Base-by-base conservation (phyloP, 2,329 filamentous ascomycete species). In the Pseudogymnoascus sp. region DNA sequence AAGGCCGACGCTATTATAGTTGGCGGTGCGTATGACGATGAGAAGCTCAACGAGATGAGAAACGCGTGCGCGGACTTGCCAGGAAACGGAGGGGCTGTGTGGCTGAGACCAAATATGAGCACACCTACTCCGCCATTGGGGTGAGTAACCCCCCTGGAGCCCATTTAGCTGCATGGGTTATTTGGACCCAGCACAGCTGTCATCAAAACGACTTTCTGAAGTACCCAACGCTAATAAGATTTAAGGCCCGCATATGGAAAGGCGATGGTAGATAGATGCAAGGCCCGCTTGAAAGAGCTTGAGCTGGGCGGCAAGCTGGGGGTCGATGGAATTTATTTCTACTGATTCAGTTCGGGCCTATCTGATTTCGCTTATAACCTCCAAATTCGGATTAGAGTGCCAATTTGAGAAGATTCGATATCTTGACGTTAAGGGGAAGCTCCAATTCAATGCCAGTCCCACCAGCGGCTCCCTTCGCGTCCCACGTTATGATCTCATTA, bases 381-480 rank as follows among this genome's bases (percentile, higher is more conserved):
- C 39, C 20, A 43, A 43, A 43, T 9, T 38, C n/a, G 15, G 6
- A 38, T 11, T 33, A 3, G 6, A 11, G 30, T 33, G 6, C 30
- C 6, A 4, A 33, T 7, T 11, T 33, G 30, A 33, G 30, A 11
- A 11, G 9, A 9, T 33, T 33, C 6, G 9, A 11, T 33, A 18
- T 18, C 18, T 18, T 2, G 18, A 66, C 62, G 4, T 76, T 74
- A 73, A 75, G 53, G 73, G 71, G 2, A 69, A 73, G 1, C 67
- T 79, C 1, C 43, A 68, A 2, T 79, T 78, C 66, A 77, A 79
- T 57, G 60, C 68, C 2, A 57, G 62, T 0, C 74, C 75, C 0
- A 65, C 58, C 0, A 67, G 63, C 1, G 74, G 74, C n/a, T 53
- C 63, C 5, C 69, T 71, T 0, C 66, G 66, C 6, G 66, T 63